A percentile compares a stretch with the other conserved stretches of the same genome.
phyloP scores from a whole-genome alignment of 306 rosid species.

The Lathyrus tuberosus region DNA sequence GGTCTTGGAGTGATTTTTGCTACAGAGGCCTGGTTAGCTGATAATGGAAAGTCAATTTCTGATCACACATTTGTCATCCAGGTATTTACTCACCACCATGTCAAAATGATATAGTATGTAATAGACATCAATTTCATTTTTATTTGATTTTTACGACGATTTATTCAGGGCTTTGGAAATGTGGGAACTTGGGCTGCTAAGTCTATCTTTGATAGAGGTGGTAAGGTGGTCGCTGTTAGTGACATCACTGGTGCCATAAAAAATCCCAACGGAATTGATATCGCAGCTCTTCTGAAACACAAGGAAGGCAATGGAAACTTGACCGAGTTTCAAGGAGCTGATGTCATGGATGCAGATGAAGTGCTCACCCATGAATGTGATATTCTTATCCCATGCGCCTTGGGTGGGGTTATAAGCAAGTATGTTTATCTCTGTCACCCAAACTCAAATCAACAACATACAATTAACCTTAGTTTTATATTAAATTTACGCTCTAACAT shows the following conservation, averaged over 20 bases:
- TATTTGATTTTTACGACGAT: constrained; percentile 12
- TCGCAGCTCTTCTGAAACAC: constrained; percentile 58
- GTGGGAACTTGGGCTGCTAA: constrained; percentile 83
- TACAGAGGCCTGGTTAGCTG: constrained; percentile 68
- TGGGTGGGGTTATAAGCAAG: constrained; percentile 73
- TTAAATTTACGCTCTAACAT: constrained; percentile 23
- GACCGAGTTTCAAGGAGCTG: constrained; percentile 58
- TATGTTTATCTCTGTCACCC: constrained; percentile 34
- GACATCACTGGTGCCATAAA: constrained; percentile 72
- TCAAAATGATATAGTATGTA: constrained; percentile 8
- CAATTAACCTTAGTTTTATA: constrained; percentile 3
- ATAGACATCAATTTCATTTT: constrained; percentile 5
- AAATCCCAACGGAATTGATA: constrained; percentile 65
- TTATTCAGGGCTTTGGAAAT: constrained; percentile 67
- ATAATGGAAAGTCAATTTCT: constrained; percentile 60
- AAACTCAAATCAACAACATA: not conserved
- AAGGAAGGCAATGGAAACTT: constrained; percentile 43
- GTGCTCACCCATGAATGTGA: constrained; percentile 73
- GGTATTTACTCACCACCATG: constrained; percentile 42
- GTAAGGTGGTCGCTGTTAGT: constrained; percentile 70
- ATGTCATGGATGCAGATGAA: constrained; percentile 58
- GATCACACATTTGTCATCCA: constrained; percentile 62
- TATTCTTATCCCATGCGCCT: constrained; percentile 75
- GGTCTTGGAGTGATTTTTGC: constrained; percentile 71
- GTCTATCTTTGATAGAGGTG: constrained; percentile 64